These are phyloP conservation scores for Circinella minor DNA, from an alignment of 371 early-diverging fungal species.

Conservation along the genomic window DNA sequence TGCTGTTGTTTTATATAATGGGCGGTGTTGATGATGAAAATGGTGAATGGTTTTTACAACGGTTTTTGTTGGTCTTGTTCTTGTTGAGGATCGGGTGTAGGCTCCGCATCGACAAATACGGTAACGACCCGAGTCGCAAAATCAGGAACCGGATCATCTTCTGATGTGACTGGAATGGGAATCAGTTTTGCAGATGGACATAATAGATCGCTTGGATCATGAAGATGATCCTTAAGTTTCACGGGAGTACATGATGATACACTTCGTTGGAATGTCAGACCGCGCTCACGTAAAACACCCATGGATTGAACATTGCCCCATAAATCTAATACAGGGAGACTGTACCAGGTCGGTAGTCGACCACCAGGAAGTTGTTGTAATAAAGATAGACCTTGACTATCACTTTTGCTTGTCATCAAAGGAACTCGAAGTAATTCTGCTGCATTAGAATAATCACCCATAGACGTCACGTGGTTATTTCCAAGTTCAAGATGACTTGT, in stretches of 20 bases:
- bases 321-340: conserved; percentile 55
- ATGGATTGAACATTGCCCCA: conserved; percentile 47
- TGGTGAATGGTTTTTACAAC: too few species aligned
- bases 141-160: conserved; percentile 36
- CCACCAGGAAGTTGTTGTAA: conserved; percentile 36
- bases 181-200: conserved; percentile 47
- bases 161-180: conserved; percentile 32
- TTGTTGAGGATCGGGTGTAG: not conserved
- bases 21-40: too few species aligned
- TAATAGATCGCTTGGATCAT: conserved; percentile 51
- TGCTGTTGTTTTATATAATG: too few species aligned
- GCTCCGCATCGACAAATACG: conserved; percentile 25
- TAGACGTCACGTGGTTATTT: conserved; percentile 35
- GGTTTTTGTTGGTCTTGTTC: not conserved
- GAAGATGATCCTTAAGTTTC: conserved; percentile 16
- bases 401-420: conserved; percentile 36
- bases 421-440: conserved; percentile 54
- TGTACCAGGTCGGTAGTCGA: conserved; percentile 41
- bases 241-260: conserved; percentile 57
- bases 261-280: conserved; percentile 45
- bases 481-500: conserved; percentile 60
- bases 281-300: conserved; percentile 44
- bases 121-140: conserved; percentile 34
- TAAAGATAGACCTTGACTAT: conserved; percentile 8
- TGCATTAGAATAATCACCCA: conserved; percentile 39